Evolutionary conservation across 805 yeast species (phyloP).

Genomic region (Wilhelminamyces savonicus): DNA sequence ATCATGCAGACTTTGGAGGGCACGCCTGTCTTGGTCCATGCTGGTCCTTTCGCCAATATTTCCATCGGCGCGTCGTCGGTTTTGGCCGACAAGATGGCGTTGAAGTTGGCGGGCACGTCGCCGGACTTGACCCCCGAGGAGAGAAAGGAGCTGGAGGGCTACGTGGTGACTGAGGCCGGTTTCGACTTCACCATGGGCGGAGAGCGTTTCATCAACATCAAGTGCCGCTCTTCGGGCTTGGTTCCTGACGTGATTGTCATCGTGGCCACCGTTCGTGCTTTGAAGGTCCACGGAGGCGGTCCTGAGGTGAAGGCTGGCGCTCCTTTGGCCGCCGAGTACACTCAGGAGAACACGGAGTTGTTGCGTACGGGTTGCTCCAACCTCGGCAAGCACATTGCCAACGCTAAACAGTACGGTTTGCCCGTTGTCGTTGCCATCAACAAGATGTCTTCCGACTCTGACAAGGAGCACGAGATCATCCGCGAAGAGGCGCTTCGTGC

Average conservation of each 20-base stretch:
- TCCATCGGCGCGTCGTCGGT: constrained; percentile 84
- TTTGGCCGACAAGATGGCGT: constrained; percentile 75
- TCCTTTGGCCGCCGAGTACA: constrained; percentile 66
- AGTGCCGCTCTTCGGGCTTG: constrained; percentile 76
- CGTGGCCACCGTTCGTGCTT: constrained; percentile 80
- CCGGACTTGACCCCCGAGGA: constrained; percentile 37
- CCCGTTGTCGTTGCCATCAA: constrained; percentile 82
- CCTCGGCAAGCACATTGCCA: constrained; percentile 69
- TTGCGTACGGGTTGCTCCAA: constrained; percentile 67
- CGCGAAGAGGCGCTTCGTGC: constrained; percentile 64
- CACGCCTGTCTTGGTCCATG: constrained; percentile 81
- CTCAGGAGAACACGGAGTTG: constrained; percentile 63
- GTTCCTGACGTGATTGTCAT: constrained; percentile 72
- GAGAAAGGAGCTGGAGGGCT: constrained; percentile 53
- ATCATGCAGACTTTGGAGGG: constrained; percentile 87
- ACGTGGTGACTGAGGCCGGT: constrained; percentile 83
- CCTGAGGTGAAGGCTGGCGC: constrained; percentile 86
- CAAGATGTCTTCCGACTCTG: constrained; percentile 69
- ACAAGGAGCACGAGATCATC: constrained; percentile 61
- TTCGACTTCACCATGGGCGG: constrained; percentile 92
- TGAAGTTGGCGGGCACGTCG: constrained; percentile 67
- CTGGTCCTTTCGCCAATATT: constrained; percentile 85
- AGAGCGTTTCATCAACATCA: constrained; percentile 77
- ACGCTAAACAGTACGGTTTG: constrained; percentile 65
- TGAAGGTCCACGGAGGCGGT: constrained; percentile 85